phyloP scores from a whole-genome alignment of 345 rosid species.

The Salix brachista region DNA sequence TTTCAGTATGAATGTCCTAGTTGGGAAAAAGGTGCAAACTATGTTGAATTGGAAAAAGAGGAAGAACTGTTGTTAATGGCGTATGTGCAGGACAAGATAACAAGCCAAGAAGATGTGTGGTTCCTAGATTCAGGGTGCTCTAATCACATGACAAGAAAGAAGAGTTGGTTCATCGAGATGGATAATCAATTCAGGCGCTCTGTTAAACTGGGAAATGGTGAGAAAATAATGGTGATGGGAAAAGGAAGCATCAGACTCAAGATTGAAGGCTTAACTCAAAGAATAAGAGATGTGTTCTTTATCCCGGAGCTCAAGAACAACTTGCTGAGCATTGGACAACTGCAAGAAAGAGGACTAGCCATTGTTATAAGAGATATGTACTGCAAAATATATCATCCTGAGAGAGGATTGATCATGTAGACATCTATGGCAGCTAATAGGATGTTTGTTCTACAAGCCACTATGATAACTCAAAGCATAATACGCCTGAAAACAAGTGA shows the following conservation, averaged over 20 bases:
- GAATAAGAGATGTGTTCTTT: neutral
- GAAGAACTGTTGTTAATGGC: constrained; percentile 1
- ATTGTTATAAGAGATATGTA: neutral
- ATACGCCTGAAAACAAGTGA: neutral
- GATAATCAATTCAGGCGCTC: neutral
- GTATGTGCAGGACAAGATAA: too few species aligned
- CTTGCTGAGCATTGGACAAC: neutral
- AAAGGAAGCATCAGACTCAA: too few species aligned
- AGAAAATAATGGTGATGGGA: too few species aligned
- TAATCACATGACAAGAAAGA: neutral
- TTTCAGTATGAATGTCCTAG: neutral
- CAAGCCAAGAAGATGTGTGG: neutral
- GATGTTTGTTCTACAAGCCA: neutral
- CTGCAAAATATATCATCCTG: neutral
- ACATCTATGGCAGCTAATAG: neutral
- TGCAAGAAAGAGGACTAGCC: neutral
- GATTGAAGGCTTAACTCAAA: too few species aligned
- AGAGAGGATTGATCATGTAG: neutral
- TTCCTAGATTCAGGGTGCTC: constrained; percentile 1
- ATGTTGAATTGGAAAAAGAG: neutral
- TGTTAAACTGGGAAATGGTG: too few species aligned
- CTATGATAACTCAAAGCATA: rapidly evolving
- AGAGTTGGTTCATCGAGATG: neutral
- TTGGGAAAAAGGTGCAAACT: neutral
- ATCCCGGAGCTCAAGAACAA: neutral